These are phyloP conservation scores for Colletotrichum echinochloae DNA, from an alignment of 2,329 filamentous ascomycete genomes.

Conservation along the genomic window DNA sequence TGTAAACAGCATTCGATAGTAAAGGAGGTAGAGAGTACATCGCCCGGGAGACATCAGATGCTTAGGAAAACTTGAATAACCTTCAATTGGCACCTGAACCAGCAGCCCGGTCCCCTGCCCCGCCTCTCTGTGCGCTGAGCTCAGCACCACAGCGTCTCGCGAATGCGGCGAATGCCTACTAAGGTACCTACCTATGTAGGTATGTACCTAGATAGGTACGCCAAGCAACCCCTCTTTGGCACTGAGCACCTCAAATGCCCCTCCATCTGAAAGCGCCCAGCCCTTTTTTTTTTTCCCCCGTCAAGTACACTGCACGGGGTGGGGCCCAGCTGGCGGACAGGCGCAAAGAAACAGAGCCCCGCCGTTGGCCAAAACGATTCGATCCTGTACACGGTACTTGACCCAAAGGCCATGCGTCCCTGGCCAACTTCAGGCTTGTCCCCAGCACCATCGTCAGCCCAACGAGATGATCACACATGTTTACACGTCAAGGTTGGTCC, in stretches of 20 bases:
- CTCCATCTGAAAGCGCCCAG: constrained; percentile 7
- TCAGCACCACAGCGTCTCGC: constrained; percentile 3
- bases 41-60: constrained; percentile 9
- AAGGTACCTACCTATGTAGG: too few species aligned
- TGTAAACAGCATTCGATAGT: neutral
- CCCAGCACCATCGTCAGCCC: constrained; percentile 18
- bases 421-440: constrained; percentile 25
- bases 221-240: neutral
- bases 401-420: constrained; percentile 15
- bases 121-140: constrained; percentile 22
- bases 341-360: neutral
- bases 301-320: constrained; percentile 3
- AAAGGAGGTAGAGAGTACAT: neutral
- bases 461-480: constrained; percentile 19
- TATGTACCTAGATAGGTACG: too few species aligned
- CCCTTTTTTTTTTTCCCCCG: neutral
- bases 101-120: neutral
- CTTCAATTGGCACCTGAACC: constrained; percentile 4
- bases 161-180: too few species aligned
- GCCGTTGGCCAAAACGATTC: constrained; percentile 2
- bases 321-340: constrained; percentile 1
- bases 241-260: constrained; percentile 3
- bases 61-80: constrained; percentile 5
- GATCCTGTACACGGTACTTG: constrained; percentile 4
- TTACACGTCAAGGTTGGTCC: constrained; percentile 8